These are phyloP conservation scores for Heritiera fomes DNA, from an alignment of 345 rosid genomes.

Conservation along the genomic window DNA sequence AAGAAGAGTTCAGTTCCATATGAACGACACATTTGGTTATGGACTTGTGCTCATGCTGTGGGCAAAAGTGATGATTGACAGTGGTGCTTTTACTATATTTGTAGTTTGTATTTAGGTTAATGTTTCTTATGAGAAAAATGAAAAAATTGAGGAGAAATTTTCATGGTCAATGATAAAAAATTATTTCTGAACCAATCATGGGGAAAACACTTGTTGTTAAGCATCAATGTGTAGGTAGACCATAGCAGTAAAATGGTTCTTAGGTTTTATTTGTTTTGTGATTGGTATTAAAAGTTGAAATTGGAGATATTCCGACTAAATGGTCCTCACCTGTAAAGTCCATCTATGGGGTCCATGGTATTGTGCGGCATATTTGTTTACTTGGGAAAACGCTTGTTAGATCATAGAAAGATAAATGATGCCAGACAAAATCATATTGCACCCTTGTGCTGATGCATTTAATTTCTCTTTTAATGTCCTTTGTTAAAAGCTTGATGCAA, in stretches of 20 bases:
- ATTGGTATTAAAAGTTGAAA: neutral
- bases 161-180: neutral
- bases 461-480: neutral
- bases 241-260: too few species aligned
- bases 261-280: neutral
- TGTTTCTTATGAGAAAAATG: neutral
- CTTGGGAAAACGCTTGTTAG: neutral
- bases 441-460: neutral
- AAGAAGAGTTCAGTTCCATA: neutral
- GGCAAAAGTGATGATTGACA: neutral
- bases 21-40: neutral
- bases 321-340: neutral
- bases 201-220: neutral
- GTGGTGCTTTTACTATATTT: neutral
- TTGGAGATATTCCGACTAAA: neutral
- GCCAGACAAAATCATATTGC: neutral
- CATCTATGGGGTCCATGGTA: neutral
- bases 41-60: neutral
- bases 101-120: neutral
- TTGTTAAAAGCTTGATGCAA: neutral
- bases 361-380: neutral
- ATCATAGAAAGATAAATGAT: neutral
- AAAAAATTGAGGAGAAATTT: neutral
- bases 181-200: neutral
- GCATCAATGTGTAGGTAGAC: neutral